Evolutionary conservation across 2,329 filamentous ascomycete species (phyloP).

Genomic region (Fusarium sp.): DNA sequence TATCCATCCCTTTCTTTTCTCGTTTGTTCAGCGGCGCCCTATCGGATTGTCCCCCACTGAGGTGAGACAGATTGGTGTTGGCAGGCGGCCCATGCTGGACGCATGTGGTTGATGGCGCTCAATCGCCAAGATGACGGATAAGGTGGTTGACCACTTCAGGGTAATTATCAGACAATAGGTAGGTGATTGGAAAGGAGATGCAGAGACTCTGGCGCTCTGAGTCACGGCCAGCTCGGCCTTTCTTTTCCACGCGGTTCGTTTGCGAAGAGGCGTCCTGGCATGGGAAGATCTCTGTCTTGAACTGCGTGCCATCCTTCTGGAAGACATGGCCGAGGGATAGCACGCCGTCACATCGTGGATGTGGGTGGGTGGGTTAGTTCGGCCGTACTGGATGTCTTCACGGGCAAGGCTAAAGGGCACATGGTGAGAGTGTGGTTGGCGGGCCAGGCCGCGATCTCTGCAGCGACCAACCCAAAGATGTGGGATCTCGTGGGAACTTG

Average conservation of each 20-base stretch:
- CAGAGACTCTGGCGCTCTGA: constrained; percentile 7
- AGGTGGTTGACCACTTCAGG: constrained; percentile 12
- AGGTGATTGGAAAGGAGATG: background rate
- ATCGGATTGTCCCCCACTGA: constrained; percentile 27
- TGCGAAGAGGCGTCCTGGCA: constrained; percentile 24
- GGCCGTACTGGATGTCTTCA: background rate
- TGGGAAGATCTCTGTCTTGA: constrained; percentile 35
- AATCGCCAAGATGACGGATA: constrained; percentile 21
- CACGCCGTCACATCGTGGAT: constrained; percentile 22
- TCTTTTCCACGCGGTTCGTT: constrained; percentile 26
- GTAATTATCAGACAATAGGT: constrained; percentile 9
- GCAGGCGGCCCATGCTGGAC: constrained; percentile 7
- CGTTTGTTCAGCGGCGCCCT: constrained; percentile 16
- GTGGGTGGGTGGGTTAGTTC: background rate
- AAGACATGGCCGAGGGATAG: constrained; percentile 27
- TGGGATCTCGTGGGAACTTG: constrained; percentile 2
- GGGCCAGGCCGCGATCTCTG: background rate
- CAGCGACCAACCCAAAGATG: constrained; percentile 4
- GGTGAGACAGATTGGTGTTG: constrained; percentile 33
- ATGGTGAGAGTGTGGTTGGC: background rate
- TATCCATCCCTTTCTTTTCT: constrained; percentile 22
- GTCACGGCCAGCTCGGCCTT: constrained; percentile 26
- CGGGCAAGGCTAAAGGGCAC: background rate
- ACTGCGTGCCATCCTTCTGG: constrained; percentile 26
- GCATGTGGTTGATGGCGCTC: constrained; percentile 8